These are phyloP conservation scores for Citrus cavaleriei DNA, from an alignment of 345 rosid genomes.

Conservation along the genomic window DNA sequence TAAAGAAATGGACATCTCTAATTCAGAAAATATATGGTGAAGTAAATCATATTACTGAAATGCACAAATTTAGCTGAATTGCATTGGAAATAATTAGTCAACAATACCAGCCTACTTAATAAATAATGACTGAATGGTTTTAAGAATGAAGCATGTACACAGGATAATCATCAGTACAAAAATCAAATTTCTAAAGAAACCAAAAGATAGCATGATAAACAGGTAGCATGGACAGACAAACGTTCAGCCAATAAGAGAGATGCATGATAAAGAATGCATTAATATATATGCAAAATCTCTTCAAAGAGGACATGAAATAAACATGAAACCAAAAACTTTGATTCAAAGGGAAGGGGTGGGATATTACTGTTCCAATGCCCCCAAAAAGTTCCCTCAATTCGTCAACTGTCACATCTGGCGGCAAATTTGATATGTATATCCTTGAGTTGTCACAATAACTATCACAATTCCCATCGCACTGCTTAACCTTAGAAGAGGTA, in stretches of 20 bases:
- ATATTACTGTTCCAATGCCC: conserved; percentile 94
- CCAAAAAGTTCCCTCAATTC: conserved; percentile 91
- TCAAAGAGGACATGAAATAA: not conserved
- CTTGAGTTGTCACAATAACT: conserved; percentile 89
- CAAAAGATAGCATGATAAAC: not conserved
- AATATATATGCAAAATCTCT: not conserved
- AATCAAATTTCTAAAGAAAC: not conserved
- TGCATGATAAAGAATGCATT: not conserved
- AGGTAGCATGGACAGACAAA: not conserved
- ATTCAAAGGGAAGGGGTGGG: conserved; percentile 21
- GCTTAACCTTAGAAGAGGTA: conserved; percentile 58
- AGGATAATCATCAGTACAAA: not conserved
- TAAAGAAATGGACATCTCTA: not conserved
- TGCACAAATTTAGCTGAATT: not conserved
- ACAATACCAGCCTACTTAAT: not conserved
- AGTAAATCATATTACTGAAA: not conserved
- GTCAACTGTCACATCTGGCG: conserved; percentile 83
- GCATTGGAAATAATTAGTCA: not conserved
- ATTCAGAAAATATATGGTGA: not conserved
- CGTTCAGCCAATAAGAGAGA: not conserved
- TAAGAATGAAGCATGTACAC: not conserved
- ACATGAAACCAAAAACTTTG: not conserved
- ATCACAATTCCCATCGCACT: conserved; percentile 78
- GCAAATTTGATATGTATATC: conserved; percentile 95
- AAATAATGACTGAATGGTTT: not conserved